Conservation (phyloP, 169 alveolate species). For the Toxoplasma gondii region DNA sequence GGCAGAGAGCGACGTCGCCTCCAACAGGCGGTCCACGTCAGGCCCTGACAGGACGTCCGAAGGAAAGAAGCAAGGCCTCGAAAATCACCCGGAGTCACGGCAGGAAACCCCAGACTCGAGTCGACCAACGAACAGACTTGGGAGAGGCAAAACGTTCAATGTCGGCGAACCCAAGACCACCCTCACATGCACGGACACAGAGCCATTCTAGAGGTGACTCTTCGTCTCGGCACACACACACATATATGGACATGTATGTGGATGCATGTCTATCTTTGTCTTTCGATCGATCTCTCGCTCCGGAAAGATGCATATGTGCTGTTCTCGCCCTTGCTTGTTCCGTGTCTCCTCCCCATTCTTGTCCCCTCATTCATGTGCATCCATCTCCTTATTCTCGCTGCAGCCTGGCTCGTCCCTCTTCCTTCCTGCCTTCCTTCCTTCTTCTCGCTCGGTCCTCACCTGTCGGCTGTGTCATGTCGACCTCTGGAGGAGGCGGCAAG, state of each 20-base stretch:
- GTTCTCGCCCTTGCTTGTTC: not conserved
- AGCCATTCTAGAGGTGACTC: no score
- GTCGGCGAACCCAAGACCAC: no score
- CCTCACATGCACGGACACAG: no score
- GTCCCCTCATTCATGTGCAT: no score
- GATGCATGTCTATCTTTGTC: not conserved
- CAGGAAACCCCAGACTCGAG: not conserved
- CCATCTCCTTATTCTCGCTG: no score
- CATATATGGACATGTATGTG: not conserved
- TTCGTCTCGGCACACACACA: not conserved
- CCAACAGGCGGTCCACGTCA: slow-evolving; percentile 35
- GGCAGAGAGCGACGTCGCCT: not conserved
- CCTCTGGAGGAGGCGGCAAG: slow-evolving; percentile 28
- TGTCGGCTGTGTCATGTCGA: not conserved
- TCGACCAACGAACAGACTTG: not conserved
- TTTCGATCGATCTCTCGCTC: no score
- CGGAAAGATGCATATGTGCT: no score
- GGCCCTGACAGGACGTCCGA: not conserved
- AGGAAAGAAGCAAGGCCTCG: not conserved
- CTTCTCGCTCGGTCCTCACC: not conserved
- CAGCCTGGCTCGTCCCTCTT: no score
- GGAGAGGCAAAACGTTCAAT: no score
- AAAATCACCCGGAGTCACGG: no score
- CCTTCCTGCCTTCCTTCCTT: no score
- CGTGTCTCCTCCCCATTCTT: not conserved